Conservation (phyloP, 805 yeast species). For the Komagataella mondaviorum region DNA sequence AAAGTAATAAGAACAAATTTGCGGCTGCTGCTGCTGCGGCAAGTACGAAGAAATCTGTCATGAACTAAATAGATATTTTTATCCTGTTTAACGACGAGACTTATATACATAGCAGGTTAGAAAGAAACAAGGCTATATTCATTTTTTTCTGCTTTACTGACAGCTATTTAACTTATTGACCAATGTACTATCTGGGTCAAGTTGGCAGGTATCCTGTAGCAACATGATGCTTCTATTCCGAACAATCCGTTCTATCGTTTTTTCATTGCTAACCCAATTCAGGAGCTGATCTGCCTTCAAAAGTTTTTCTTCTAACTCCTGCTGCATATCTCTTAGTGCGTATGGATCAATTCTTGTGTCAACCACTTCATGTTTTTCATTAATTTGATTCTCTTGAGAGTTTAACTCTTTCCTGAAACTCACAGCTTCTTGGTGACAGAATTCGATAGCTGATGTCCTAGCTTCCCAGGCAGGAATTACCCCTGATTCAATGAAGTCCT, state of each 20-base stretch:
- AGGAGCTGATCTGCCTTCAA: slow-evolving; percentile 14
- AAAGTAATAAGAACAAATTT: slow-evolving; percentile 6
- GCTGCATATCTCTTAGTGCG: slow-evolving; percentile 24
- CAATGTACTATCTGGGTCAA: slow-evolving; percentile 1
- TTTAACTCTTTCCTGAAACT: slow-evolving; percentile 18
- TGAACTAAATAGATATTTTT: not conserved
- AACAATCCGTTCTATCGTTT: slow-evolving; percentile 25
- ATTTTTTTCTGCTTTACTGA: not conserved
- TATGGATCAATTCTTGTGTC: slow-evolving; percentile 35
- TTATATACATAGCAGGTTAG: not conserved
- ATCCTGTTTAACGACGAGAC: not conserved
- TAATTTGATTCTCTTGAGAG: slow-evolving; percentile 7
- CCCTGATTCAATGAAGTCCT: slow-evolving; percentile 18
- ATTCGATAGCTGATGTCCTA: slow-evolving; percentile 24
- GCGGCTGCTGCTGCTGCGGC: slow-evolving; percentile 11
- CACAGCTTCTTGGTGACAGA: slow-evolving; percentile 22
- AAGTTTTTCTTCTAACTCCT: slow-evolving; percentile 16
- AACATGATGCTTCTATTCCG: slow-evolving; percentile 19
- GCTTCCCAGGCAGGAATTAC: slow-evolving; percentile 35
- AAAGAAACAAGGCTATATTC: not conserved
- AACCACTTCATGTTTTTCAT: slow-evolving; percentile 9
- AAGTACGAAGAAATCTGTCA: slow-evolving; percentile 4
- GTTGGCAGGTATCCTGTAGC: slow-evolving; percentile 20
- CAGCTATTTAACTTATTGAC: not conserved
- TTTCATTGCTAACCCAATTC: slow-evolving; percentile 25